Percentiles rank a stretch among this genome's conserved stretches.
These are phyloP conservation scores for Micractinium conductrix DNA, from an alignment of 139 green algal species.

Conservation along the genomic window DNA sequence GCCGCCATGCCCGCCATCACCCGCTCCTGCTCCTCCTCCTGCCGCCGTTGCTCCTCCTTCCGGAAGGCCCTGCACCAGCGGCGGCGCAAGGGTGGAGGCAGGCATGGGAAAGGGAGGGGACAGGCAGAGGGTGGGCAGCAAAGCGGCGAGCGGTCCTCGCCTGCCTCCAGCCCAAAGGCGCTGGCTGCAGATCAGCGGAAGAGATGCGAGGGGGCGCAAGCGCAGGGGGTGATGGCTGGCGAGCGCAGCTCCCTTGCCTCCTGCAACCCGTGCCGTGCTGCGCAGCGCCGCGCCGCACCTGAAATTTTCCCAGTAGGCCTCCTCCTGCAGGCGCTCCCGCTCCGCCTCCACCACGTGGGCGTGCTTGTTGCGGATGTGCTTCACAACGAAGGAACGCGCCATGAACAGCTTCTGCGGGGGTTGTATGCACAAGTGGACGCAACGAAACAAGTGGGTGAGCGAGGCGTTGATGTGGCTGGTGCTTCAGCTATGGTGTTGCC, in stretches of 20 bases:
- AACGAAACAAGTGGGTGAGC: not conserved
- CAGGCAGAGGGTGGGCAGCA: not conserved
- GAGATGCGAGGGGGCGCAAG: no score
- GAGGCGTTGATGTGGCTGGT: no score
- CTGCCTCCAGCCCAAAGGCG: no score
- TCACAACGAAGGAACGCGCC: constrained; percentile 87
- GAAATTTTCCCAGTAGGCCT: constrained; percentile 54
- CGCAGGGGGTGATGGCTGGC: no score
- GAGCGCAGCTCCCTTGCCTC: not conserved
- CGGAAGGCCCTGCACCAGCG: constrained; percentile 18
- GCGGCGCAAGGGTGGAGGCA: not conserved
- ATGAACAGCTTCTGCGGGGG: constrained; percentile 74
- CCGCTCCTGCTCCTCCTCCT: constrained; percentile 37
- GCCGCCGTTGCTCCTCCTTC: constrained; percentile 44
- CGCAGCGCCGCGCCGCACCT: no score
- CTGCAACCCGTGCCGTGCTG: not conserved
- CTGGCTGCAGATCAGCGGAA: no score
- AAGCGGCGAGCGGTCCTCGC: no score
- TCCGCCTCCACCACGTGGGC: constrained; percentile 67
- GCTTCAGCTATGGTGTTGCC: no score
- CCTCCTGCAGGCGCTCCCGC: constrained; percentile 51
- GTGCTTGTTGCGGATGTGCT: constrained; percentile 92
- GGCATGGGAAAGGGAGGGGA: not conserved
- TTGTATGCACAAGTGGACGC: no score
- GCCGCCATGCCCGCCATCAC: constrained; percentile 26